Conservation (phyloP, 768 basidiomycete genomes). For the Hericium erinaceus region DNA sequence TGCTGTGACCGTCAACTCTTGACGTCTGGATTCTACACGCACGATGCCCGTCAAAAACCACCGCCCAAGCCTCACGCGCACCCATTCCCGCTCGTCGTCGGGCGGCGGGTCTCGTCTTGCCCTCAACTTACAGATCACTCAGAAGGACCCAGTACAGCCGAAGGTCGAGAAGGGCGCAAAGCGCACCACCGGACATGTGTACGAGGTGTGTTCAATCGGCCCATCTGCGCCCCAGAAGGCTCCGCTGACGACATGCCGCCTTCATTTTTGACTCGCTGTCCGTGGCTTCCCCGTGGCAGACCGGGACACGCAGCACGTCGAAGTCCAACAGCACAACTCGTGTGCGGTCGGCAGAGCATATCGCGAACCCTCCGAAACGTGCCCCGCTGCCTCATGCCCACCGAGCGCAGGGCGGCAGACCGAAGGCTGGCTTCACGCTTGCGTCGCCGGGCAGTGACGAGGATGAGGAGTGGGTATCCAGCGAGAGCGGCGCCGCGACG, state of each 20-base stretch:
- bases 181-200: constrained; percentile 31
- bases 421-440: constrained; percentile 51
- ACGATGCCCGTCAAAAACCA: constrained; percentile 44
- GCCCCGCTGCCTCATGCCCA: constrained; percentile 1
- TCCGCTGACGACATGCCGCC: not conserved
- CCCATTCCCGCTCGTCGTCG: constrained; percentile 59
- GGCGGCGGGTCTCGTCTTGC: constrained; percentile 43
- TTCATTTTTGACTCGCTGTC: not conserved
- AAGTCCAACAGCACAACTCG: constrained; percentile 7
- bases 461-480: constrained; percentile 73
- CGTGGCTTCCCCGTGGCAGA: not conserved
- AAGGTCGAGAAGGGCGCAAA: constrained; percentile 39
- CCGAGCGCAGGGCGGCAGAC: constrained; percentile 13
- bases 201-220: constrained; percentile 35
- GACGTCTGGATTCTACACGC: not conserved
- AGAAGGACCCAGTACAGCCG: constrained; percentile 44
- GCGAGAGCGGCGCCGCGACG: constrained; percentile 66
- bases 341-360: constrained; percentile 11
- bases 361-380: constrained; percentile 4
- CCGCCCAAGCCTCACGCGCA: constrained; percentile 39
- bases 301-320: constrained; percentile 2
- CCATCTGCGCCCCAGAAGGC: constrained; percentile 1
- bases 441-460: constrained; percentile 37
- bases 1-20: not conserved
- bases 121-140: constrained; percentile 57